Percentiles rank a stretch among this genome's conserved stretches.
These are phyloP conservation scores for Graphium sp. DNA, from an alignment of 2,329 filamentous ascomycete genomes.

Conservation along the genomic window DNA sequence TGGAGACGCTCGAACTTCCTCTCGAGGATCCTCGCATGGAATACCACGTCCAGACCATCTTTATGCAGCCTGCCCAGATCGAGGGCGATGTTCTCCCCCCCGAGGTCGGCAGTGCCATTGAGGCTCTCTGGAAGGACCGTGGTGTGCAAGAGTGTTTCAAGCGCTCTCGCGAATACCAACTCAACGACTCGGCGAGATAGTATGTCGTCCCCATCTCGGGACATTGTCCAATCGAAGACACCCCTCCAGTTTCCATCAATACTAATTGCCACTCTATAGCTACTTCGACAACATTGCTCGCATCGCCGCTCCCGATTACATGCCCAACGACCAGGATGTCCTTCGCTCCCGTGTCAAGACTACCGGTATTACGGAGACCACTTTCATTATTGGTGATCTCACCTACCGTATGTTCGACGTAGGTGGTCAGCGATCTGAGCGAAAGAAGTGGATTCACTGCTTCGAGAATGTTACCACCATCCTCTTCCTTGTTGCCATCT, in stretches of 20 bases:
- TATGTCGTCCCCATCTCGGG: constrained; percentile 39
- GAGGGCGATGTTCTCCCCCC: constrained; percentile 89
- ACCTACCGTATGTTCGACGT: constrained; percentile 98
- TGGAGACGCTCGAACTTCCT: constrained; percentile 58
- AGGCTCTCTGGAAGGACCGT: constrained; percentile 80
- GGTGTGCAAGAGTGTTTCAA: constrained; percentile 94
- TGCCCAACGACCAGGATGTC: constrained; percentile 90
- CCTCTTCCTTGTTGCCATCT: constrained; percentile 91
- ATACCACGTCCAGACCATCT: constrained; percentile 95
- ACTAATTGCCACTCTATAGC: constrained; percentile 31
- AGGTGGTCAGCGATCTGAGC: constrained; percentile 84
- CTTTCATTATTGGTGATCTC: constrained; percentile 85
- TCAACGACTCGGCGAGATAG: constrained; percentile 96
- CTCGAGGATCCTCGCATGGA: constrained; percentile 85
- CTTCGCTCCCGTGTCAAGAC: constrained; percentile 94
- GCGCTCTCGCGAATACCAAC: constrained; percentile 85
- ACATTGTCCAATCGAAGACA: not conserved
- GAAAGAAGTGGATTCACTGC: constrained; percentile 99
- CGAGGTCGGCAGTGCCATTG: constrained; percentile 85
- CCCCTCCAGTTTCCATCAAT: not conserved
- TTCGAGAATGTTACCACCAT: constrained; percentile 97
- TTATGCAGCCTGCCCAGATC: constrained; percentile 95
- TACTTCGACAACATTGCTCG: constrained; percentile 93
- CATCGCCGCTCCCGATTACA: constrained; percentile 80
- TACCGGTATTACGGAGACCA: constrained; percentile 92